A percentile compares a stretch with the other conserved stretches of the same genome.
phyloP scores from a whole-genome alignment of 495 filamentous ascomycete species.

The Rusavskia elegans region DNA sequence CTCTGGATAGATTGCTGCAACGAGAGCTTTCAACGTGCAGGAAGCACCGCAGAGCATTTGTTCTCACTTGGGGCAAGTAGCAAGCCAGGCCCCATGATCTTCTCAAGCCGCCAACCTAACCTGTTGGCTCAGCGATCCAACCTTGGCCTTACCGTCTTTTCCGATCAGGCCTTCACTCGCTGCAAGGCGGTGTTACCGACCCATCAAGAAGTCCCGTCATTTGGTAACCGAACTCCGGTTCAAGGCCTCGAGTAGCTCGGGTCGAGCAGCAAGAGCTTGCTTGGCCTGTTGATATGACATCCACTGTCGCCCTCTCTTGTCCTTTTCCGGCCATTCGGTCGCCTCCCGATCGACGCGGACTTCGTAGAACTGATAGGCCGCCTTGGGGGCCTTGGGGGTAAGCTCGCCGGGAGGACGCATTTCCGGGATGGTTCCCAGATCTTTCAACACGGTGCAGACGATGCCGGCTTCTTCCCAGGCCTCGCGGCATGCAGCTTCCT shows the following conservation, averaged over 20 bases:
- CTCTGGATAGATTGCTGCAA: no score
- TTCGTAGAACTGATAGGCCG: conserved; percentile 80
- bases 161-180: no score
- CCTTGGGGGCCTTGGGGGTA: conserved; percentile 51
- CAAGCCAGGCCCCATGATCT: no score
- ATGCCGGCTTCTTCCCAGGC: conserved; percentile 98
- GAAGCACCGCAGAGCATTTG: no score
- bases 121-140: no score
- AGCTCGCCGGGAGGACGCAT: conserved; percentile 40
- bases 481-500: conserved; percentile 60
- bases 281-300: conserved; percentile 70
- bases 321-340: conserved; percentile 79
- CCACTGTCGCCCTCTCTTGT: conserved; percentile 83
- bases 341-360: conserved; percentile 70
- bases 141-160: no score
- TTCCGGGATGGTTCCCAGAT: conserved; percentile 77
- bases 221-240: conserved; percentile 61
- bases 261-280: conserved; percentile 55
- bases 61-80: no score
- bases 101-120: no score
- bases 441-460: conserved; percentile 58
- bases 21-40: no score
- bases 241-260: conserved; percentile 77
- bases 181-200: no score
- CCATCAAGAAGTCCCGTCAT: conserved; percentile 14